phyloP scores from a whole-genome alignment of 179 eudicot genomes.

The Amaranthus tricolor region DNA sequence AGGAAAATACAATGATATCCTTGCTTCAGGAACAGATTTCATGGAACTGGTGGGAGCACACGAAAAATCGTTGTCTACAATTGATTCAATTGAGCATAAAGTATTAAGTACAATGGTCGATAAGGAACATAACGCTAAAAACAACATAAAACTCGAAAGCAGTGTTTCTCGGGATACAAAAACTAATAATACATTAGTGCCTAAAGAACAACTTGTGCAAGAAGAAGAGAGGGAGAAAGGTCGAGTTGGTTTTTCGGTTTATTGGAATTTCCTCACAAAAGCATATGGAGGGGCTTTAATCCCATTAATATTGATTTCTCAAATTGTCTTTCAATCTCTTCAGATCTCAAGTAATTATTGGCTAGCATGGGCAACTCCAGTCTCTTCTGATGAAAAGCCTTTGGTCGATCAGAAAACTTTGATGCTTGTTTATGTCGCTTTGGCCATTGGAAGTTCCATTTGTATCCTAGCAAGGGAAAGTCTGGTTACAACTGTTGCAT shows the following conservation, averaged over 20 bases:
- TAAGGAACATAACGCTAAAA: slow-evolving; percentile 15
- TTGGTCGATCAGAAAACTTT: slow-evolving; percentile 50
- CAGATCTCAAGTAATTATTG: slow-evolving; percentile 84
- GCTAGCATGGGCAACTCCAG: slow-evolving; percentile 97
- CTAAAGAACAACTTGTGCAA: slow-evolving; percentile 68
- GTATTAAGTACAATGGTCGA: slow-evolving; percentile 10
- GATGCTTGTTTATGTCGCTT: slow-evolving; percentile 61
- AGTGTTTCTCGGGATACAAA: slow-evolving; percentile 26
- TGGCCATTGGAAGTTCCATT: slow-evolving; percentile 69
- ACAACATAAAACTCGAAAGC: slow-evolving; percentile 24
- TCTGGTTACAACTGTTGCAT: slow-evolving; percentile 42
- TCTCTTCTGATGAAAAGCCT: slow-evolving; percentile 52
- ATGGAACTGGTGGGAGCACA: slow-evolving; percentile 93
- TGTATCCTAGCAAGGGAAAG: slow-evolving; percentile 62
- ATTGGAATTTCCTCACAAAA: slow-evolving; percentile 82
- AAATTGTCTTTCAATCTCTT: slow-evolving; percentile 50
- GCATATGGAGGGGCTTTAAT: slow-evolving; percentile 80
- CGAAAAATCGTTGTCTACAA: slow-evolving; percentile 59
- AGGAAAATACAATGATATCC: slow-evolving; percentile 71
- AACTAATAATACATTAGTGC: slow-evolving; percentile 33
- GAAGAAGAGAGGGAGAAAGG: slow-evolving; percentile 98
- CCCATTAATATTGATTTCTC: slow-evolving; percentile 53
- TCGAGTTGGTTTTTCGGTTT: slow-evolving; percentile 64
- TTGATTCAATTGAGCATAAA: slow-evolving; percentile 38
- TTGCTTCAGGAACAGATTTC: slow-evolving; percentile 71